These are phyloP conservation scores for Fraxinus ornus DNA, from an alignment of 305 asterid species.

Conservation along the genomic window DNA sequence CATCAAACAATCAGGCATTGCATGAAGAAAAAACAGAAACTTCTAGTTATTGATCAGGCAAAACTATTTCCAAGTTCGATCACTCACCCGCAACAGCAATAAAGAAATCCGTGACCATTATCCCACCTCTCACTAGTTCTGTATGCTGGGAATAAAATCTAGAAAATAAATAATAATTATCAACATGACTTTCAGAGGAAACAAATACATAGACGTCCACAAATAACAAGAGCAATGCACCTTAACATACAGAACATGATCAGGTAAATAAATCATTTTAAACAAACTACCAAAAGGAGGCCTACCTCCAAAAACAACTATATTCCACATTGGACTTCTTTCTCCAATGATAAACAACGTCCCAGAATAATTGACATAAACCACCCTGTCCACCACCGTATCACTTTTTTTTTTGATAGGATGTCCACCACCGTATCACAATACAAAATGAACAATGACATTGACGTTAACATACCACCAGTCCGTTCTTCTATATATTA, in stretches of 20 bases:
- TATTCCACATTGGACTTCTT: background rate
- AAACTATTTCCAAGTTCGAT: background rate
- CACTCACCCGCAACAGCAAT: background rate
- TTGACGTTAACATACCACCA: background rate
- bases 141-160: background rate
- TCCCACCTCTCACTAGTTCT: background rate
- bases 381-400: background rate
- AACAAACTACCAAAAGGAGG: background rate
- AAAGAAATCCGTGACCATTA: background rate
- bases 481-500: background rate
- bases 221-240: background rate
- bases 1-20: background rate
- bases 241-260: background rate
- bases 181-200: background rate
- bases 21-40: background rate
- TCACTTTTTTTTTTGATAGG: no score
- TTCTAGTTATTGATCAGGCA: background rate
- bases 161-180: background rate
- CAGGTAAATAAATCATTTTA: background rate
- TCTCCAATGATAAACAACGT: background rate
- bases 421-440: background rate
- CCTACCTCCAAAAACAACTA: background rate
- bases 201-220: background rate
- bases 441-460: background rate
- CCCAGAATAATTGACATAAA: background rate